A percentile compares a stretch with the other conserved stretches of the same genome.
phyloP scores from a whole-genome alignment of 139 green algal genomes.

The Micractinium conductrix region DNA sequence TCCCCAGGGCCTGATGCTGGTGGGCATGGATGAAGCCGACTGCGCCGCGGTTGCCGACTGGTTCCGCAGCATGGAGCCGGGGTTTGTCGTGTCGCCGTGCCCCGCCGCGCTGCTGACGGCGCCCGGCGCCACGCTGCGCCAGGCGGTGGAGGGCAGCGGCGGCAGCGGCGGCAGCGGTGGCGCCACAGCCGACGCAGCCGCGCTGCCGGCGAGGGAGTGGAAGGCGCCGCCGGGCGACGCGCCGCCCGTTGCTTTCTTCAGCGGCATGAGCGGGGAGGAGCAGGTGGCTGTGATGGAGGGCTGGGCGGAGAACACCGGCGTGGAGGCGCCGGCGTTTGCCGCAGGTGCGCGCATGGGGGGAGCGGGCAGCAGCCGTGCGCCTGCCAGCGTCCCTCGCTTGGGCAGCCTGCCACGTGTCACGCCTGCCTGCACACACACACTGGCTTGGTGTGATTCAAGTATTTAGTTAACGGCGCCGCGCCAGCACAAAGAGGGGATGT shows the following conservation, averaged over 20 bases:
- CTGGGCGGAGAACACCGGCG: neutral
- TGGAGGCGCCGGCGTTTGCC: neutral
- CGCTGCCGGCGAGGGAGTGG: neutral
- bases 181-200: neutral
- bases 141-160: neutral
- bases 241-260: constrained; percentile 2
- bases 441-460: neutral
- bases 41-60: neutral
- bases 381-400: neutral
- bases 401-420: neutral
- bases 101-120: constrained; percentile 6
- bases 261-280: constrained; percentile 21
- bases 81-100: constrained; percentile 12
- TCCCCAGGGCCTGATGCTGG: constrained; percentile 23
- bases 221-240: neutral
- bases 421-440: neutral
- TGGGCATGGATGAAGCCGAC: constrained; percentile 10
- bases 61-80: constrained; percentile 27
- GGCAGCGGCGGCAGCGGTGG: neutral
- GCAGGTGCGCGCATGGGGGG: neutral
- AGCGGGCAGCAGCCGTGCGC: neutral
- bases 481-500: too few species aligned
- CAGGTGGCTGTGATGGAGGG: constrained; percentile 17
- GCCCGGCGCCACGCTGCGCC: neutral
- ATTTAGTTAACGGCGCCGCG: too few species aligned